A percentile compares a stretch with the other conserved stretches of the same genome.
These are phyloP conservation scores for Leptodermis oblonga DNA, from an alignment of 257 asterid species.

Conservation along the genomic window DNA sequence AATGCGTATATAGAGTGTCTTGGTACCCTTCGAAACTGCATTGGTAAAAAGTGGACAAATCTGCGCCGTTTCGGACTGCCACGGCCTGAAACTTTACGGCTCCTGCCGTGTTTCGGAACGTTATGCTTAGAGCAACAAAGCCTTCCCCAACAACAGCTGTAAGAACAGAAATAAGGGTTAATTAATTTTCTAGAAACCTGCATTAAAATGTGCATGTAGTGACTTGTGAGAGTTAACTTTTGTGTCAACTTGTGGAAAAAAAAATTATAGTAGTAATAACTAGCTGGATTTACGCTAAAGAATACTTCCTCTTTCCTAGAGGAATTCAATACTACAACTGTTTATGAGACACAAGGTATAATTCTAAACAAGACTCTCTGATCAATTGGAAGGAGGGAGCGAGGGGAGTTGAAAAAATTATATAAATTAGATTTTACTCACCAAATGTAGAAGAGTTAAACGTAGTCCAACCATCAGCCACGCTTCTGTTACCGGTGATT, in stretches of 20 bases:
- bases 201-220: too few species aligned
- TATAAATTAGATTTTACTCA: too few species aligned
- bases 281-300: too few species aligned
- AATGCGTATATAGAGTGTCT: constrained; percentile 59
- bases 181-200: not conserved
- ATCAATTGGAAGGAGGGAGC: too few species aligned
- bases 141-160: constrained; percentile 46
- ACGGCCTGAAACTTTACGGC: constrained; percentile 63
- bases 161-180: not conserved
- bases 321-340: too few species aligned
- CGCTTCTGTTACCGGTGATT: constrained; percentile 54
- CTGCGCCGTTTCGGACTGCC: constrained; percentile 60
- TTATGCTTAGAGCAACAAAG: constrained; percentile 45
- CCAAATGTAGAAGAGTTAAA: constrained; percentile 59
- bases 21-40: constrained; percentile 76
- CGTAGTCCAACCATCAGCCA: constrained; percentile 71
- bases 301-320: too few species aligned
- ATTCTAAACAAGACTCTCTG: too few species aligned
- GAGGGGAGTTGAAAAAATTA: too few species aligned
- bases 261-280: not conserved
- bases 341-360: too few species aligned
- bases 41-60: constrained; percentile 52
- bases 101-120: constrained; percentile 67
- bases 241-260: not conserved
- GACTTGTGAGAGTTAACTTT: too few species aligned